These are phyloP conservation scores for Alternaria gansuensis DNA, from an alignment of 2,329 filamentous ascomycete genomes.

Conservation along the genomic window DNA sequence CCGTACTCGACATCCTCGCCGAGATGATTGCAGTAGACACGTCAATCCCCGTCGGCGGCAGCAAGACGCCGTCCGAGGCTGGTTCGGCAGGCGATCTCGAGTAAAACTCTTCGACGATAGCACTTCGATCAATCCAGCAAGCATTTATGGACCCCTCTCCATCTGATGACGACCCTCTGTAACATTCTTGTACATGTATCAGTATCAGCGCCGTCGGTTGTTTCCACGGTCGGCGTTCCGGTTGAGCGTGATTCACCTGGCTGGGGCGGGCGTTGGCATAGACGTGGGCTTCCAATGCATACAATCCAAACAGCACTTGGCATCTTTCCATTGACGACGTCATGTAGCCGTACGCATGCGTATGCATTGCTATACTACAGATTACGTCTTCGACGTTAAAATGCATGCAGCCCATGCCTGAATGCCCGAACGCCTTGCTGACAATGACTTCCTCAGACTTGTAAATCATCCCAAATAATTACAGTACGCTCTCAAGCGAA, in stretches of 20 bases:
- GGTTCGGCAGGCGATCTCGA: slow-evolving; percentile 49
- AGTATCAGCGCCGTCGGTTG: slow-evolving; percentile 33
- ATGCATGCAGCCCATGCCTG: slow-evolving; percentile 35
- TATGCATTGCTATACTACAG: slow-evolving; percentile 49
- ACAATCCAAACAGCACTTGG: slow-evolving; percentile 23
- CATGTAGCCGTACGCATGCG: slow-evolving; percentile 27
- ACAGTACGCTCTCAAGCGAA: slow-evolving; percentile 45
- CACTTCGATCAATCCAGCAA: slow-evolving; percentile 24
- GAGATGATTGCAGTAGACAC: slow-evolving; percentile 97
- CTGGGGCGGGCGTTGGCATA: slow-evolving; percentile 32
- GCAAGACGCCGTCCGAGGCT: slow-evolving; percentile 49
- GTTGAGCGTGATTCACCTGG: slow-evolving; percentile 31
- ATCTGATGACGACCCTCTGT: slow-evolving; percentile 38
- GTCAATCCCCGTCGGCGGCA: slow-evolving; percentile 56
- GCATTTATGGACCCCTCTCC: slow-evolving; percentile 28
- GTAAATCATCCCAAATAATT: slow-evolving; percentile 47
- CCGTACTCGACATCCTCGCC: slow-evolving; percentile 92
- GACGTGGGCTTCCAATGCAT: slow-evolving; percentile 34
- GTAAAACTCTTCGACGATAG: slow-evolving; percentile 28
- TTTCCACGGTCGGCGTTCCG: slow-evolving; percentile 40
- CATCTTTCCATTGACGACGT: slow-evolving; percentile 34
- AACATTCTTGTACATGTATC: slow-evolving; percentile 52
- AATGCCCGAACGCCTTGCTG: slow-evolving; percentile 54
- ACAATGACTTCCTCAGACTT: slow-evolving; percentile 41
- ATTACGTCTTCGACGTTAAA: slow-evolving; percentile 33